Evolutionary conservation across 768 basidiomycete species (phyloP).

Genomic region (Glaciozyma martinii): DNA sequence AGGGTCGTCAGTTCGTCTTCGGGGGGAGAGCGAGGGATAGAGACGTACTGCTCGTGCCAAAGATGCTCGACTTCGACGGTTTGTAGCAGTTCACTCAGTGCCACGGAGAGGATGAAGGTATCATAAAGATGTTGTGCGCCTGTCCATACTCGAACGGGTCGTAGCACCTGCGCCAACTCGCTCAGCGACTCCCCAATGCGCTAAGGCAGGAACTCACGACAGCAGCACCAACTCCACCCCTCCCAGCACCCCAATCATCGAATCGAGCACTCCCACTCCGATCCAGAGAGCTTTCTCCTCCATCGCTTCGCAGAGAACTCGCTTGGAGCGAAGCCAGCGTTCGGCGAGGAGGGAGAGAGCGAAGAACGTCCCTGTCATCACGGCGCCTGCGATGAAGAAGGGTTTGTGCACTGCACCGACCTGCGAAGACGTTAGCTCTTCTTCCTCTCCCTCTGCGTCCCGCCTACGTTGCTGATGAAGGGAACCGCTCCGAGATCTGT

Average conservation of each 20-base stretch:
- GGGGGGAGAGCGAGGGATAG: background rate
- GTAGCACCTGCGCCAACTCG: no score
- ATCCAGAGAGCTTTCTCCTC: slow-evolving; percentile 16
- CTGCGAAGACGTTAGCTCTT: no score
- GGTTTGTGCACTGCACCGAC: background rate
- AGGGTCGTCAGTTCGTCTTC: background rate
- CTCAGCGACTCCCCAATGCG: no score
- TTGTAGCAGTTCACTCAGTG: slow-evolving; percentile 1
- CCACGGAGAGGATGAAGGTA: slow-evolving; percentile 11
- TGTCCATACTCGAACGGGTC: no score
- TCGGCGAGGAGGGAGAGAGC: background rate
- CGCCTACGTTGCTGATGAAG: no score
- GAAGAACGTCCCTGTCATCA: slow-evolving; percentile 3
- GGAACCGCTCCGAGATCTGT: slow-evolving; percentile 2
- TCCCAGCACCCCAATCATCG: background rate
- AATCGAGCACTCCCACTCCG: background rate
- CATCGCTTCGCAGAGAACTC: slow-evolving; percentile 19
- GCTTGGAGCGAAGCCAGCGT: slow-evolving; percentile 5
- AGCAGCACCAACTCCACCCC: no score
- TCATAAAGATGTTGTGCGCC: no score
- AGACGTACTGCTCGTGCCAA: slow-evolving; percentile 24
- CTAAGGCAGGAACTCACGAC: no score
- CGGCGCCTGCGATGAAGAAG: background rate
- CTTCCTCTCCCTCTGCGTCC: no score
- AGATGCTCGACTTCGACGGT: slow-evolving; percentile 22